Percentiles rank a stretch among this genome's conserved stretches.
Conservation (phyloP, 306 rosid genomes). For the Vachellia pachyceras region DNA sequence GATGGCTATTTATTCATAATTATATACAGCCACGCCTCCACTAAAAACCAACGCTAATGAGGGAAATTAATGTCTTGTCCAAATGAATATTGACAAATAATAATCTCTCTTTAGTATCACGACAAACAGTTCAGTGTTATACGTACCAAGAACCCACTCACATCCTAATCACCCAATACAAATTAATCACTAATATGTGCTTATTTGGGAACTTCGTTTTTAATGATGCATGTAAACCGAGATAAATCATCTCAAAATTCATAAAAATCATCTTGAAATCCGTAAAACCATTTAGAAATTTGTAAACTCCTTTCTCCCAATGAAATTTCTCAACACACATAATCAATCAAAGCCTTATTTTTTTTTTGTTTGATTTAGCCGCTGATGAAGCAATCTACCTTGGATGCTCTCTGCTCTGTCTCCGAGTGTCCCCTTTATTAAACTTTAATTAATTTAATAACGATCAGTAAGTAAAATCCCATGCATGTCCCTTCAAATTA, state of each 20-base stretch:
- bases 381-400: slow-evolving; percentile 52
- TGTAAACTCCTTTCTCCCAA: no score
- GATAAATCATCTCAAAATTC: no score
- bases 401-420: slow-evolving; percentile 66
- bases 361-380: no score
- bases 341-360: slow-evolving; percentile 29
- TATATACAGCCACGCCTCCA: slow-evolving; percentile 21
- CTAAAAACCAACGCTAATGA: not conserved
- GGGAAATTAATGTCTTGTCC: slow-evolving; percentile 26
- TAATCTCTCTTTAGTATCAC: slow-evolving; percentile 30
- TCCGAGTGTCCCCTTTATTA: slow-evolving; percentile 38
- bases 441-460: slow-evolving; percentile 24
- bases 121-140: slow-evolving; percentile 57
- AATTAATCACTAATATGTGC: slow-evolving; percentile 14
- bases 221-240: no score
- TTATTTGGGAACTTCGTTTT: no score
- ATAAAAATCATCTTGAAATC: no score
- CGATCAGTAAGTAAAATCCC: slow-evolving; percentile 12
- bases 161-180: slow-evolving; percentile 62
- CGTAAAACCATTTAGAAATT: no score
- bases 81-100: slow-evolving; percentile 29
- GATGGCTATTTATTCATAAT: not conserved
- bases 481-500: not conserved
- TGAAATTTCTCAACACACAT: no score
- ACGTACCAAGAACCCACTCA: not conserved